Evolutionary conservation across 805 yeast genomes (phyloP).

Genomic region (Starmerella cellae): DNA sequence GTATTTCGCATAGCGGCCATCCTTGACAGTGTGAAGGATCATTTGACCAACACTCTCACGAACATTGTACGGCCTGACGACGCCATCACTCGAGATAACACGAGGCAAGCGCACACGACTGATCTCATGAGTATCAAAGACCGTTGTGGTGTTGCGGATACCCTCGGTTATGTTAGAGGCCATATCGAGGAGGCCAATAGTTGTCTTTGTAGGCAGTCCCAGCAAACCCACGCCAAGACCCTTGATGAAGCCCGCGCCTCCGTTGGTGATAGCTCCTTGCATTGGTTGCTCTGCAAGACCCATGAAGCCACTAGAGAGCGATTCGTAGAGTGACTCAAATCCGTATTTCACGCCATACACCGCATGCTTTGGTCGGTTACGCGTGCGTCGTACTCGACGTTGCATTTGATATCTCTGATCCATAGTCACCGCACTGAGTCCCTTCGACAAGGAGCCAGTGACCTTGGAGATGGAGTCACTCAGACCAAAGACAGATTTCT

Average conservation of each 20-base stretch:
- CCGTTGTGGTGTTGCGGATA: conserved; percentile 81
- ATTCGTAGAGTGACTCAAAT: conserved; percentile 77
- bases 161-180: conserved; percentile 92
- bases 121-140: conserved; percentile 52
- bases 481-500: conserved; percentile 87
- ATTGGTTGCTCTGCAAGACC: conserved; percentile 87
- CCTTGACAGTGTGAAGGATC: conserved; percentile 74
- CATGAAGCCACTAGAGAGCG: conserved; percentile 71
- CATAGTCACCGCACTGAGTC: conserved; percentile 78
- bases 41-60: conserved; percentile 89
- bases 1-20: conserved; percentile 63
- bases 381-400: conserved; percentile 57
- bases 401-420: conserved; percentile 74
- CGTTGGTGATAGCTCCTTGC: conserved; percentile 78
- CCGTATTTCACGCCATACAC: conserved; percentile 73
- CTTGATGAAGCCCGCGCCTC: conserved; percentile 81
- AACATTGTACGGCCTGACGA: conserved; percentile 60
- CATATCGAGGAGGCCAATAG: conserved; percentile 84
- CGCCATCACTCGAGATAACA: conserved; percentile 52
- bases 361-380: conserved; percentile 75
- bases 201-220: conserved; percentile 93
- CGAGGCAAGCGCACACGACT: conserved; percentile 77
- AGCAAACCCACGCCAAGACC: conserved; percentile 92
- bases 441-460: conserved; percentile 90
- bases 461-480: conserved; percentile 87